Evolutionary conservation across 768 basidiomycete species (phyloP), one percentile per base, ranked within the genome.

Genomic region (Termitomyces sp.): DNA sequence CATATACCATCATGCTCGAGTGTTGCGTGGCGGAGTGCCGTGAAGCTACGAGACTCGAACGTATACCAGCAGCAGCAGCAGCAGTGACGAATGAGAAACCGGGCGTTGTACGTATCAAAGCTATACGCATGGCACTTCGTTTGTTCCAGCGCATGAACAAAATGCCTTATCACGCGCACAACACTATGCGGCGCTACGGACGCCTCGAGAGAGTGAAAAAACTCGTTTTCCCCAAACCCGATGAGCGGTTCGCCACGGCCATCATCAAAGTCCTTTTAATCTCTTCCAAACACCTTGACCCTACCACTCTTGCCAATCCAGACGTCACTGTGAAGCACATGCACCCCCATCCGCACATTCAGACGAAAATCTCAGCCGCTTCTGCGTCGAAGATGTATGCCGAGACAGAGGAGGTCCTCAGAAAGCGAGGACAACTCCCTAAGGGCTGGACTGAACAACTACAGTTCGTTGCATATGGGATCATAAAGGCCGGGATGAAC

Each of bases 1-100:
- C 87, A 1, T 92, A 90, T 66, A 92, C 88, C 2, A 71, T 81
- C 48, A 89, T 92, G 84, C 66, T 93, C 55, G 76, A 83, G 46
- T 72, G 81, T 32, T 90, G 88, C 59, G 78, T 73, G 1, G 62
- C 66, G 4, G 78, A 82, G 65, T 76, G n/a, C 14, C 25, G 25
- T 11, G 7, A 51, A 0, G 49, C 43, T n/a, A 11, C n/a, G 4
- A 25, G 8, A 8, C 48, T 68, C 65, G 66, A 60, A 69, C 58
- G 46, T 56, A 61, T 43, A 45, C 59, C 61, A 44, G 60, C 51
- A 56, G 53, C 56, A 37, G 34, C 17, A 56, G 56, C 45, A 56
- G 53, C 56, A 37, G 34, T n/a, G 56, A 54, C 45, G 14, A 53
- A 42, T 48, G 37, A 44, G 27, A 29, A 16, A 6, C 37, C 31